Evolutionary conservation across 148 eudicot genomes (phyloP).

Genomic region (Camellia granthamiana): DNA sequence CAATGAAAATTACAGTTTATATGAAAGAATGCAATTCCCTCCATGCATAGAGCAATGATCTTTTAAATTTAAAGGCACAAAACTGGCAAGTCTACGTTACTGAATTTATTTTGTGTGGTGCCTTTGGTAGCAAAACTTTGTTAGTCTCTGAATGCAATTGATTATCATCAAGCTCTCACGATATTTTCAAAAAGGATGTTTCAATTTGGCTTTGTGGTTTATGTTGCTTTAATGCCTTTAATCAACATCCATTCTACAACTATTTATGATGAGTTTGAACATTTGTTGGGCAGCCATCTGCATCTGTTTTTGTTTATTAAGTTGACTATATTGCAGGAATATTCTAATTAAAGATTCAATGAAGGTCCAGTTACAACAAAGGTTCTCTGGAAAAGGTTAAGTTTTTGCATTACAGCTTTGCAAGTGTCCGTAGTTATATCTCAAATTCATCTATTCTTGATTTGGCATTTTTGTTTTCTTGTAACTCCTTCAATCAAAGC

Average conservation of each 20-base stretch:
- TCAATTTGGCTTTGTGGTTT: not conserved
- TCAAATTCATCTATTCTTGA: not conserved
- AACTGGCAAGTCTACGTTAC: not conserved
- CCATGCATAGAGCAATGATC: not conserved
- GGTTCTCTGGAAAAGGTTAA: constrained; percentile 27
- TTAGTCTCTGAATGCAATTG: not conserved
- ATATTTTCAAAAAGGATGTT: not conserved
- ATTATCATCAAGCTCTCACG: not conserved
- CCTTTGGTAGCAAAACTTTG: not conserved
- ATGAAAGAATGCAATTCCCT: not conserved
- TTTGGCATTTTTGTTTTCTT: not conserved
- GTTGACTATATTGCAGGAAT: constrained; percentile 29
- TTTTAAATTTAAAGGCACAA: not conserved
- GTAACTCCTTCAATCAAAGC: not conserved
- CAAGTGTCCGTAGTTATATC: not conserved
- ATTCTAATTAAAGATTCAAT: constrained; percentile 27
- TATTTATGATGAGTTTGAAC: not conserved
- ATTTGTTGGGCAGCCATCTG: not conserved
- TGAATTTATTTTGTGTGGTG: not conserved
- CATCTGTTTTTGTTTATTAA: not conserved
- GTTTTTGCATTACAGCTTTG: not conserved
- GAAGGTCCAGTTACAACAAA: constrained; percentile 35
- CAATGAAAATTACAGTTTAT: not conserved
- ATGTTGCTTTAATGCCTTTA: not conserved
- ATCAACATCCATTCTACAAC: not conserved